phyloP scores from a whole-genome alignment of 2,329 filamentous ascomycete species.

The Colletotrichum siamense region DNA sequence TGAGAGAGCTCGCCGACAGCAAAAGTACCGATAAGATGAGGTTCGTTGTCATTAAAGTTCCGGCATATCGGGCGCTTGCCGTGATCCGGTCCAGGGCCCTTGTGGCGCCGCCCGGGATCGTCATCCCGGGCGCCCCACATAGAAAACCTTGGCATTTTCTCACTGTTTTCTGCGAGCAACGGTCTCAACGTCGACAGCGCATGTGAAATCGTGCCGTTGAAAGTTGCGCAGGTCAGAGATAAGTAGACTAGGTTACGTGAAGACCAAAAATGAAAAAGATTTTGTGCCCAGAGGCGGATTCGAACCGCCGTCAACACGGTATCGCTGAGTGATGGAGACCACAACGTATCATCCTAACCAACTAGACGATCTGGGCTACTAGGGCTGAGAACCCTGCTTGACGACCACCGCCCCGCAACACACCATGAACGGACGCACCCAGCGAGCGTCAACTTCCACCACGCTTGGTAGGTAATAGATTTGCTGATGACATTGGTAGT shows the following conservation, averaged over 20 bases:
- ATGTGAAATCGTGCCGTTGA: not conserved
- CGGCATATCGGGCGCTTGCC: not conserved
- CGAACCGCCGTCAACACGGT: conserved; percentile 23
- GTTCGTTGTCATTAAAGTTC: not conserved
- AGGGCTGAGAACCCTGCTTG: not conserved
- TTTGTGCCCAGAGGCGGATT: conserved; percentile 21
- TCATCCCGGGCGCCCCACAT: not conserved
- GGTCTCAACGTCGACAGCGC: not conserved
- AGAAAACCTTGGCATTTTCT: not conserved
- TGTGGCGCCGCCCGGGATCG: not conserved
- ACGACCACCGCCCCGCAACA: not conserved
- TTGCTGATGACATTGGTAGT: rapidly evolving
- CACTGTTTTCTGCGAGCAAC: not conserved
- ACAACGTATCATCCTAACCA: conserved; percentile 24
- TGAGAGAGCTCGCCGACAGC: not conserved
- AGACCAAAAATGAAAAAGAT: not conserved
- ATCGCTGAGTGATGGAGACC: conserved; percentile 12
- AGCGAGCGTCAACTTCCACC: not conserved
- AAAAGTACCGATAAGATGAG: not conserved
- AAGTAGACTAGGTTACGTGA: rapidly evolving
- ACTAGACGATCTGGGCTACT: conserved; percentile 20
- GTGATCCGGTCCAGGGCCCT: not conserved
- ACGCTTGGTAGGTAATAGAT: not conserved
- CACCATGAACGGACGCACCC: not conserved
- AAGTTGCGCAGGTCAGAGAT: not conserved